Conservation (phyloP, 139 green algal species). For the Coelastrella sp. region DNA sequence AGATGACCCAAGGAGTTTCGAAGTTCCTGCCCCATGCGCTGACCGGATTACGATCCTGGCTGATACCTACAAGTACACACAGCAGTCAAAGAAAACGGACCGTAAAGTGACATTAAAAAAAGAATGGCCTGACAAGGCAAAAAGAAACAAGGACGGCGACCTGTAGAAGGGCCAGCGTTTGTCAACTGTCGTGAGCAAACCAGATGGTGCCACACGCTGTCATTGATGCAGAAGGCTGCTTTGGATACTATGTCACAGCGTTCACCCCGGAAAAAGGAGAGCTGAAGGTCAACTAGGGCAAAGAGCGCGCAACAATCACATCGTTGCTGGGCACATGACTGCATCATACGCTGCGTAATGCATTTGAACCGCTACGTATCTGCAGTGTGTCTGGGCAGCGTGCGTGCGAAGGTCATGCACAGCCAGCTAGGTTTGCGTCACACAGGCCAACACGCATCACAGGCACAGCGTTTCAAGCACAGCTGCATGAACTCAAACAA, state of each 20-base stretch:
- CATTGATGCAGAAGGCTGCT: neutral
- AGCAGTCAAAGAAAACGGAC: neutral
- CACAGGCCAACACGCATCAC: neutral
- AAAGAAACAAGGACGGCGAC: no score
- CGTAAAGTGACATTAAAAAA: no score
- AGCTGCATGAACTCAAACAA: neutral
- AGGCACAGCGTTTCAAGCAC: neutral
- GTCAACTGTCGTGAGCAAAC: neutral
- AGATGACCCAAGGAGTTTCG: neutral
- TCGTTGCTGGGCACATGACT: neutral
- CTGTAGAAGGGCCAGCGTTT: neutral
- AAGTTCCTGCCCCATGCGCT: neutral
- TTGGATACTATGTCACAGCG: neutral
- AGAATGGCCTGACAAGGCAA: no score
- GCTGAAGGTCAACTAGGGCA: neutral
- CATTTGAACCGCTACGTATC: no score
- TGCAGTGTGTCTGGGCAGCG: no score
- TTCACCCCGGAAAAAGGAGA: neutral
- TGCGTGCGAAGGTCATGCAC: neutral
- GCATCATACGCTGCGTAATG: neutral
- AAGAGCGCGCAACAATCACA: neutral
- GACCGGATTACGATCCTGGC: neutral
- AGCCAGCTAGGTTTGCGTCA: conserved; percentile 7
- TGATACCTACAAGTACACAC: neutral
- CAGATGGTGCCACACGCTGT: neutral